Conservation (phyloP, 1,139 yeast genomes). For the Yamadazyma taylorii region DNA sequence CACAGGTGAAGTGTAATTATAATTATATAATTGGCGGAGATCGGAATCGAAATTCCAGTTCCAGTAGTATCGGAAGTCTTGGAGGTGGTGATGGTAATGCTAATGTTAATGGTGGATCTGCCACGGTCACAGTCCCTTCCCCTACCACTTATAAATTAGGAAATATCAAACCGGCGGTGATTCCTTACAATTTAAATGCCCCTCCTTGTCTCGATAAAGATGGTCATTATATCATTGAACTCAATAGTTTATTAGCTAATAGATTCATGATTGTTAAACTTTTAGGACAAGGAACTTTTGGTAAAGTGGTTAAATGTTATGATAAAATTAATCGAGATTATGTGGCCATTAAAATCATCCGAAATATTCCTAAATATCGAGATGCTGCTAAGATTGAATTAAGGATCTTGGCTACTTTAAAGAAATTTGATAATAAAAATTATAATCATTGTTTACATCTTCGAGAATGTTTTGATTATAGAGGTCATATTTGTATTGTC, state of each 20-base stretch:
- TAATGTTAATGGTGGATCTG: slow-evolving; percentile 26
- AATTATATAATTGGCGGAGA: slow-evolving; percentile 32
- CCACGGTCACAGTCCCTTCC: too few relatives aligned
- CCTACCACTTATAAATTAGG: slow-evolving; percentile 48
- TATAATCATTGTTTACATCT: slow-evolving; percentile 72
- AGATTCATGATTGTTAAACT: slow-evolving; percentile 65
- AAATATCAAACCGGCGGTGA: slow-evolving; percentile 41
- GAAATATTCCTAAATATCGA: slow-evolving; percentile 74
- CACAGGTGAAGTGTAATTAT: slow-evolving; percentile 50
- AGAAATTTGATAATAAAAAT: slow-evolving; percentile 73
- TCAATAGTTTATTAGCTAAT: slow-evolving; percentile 62
- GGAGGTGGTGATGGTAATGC: neutral
- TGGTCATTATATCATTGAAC: slow-evolving; percentile 75
- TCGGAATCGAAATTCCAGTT: slow-evolving; percentile 25
- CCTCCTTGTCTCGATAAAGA: slow-evolving; percentile 70
- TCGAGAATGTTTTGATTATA: slow-evolving; percentile 86
- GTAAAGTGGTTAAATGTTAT: slow-evolving; percentile 81
- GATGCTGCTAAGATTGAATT: slow-evolving; percentile 88
- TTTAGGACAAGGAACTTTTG: slow-evolving; percentile 97
- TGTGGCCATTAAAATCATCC: slow-evolving; percentile 89
- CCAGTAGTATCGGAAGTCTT: slow-evolving; percentile 37
- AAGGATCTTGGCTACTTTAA: slow-evolving; percentile 73
- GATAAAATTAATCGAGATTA: slow-evolving; percentile 58
- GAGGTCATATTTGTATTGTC: slow-evolving; percentile 92
- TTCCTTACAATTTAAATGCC: slow-evolving; percentile 39